Conservation (phyloP, 2,329 filamentous ascomycete genomes). For the Cadophora gregata region DNA sequence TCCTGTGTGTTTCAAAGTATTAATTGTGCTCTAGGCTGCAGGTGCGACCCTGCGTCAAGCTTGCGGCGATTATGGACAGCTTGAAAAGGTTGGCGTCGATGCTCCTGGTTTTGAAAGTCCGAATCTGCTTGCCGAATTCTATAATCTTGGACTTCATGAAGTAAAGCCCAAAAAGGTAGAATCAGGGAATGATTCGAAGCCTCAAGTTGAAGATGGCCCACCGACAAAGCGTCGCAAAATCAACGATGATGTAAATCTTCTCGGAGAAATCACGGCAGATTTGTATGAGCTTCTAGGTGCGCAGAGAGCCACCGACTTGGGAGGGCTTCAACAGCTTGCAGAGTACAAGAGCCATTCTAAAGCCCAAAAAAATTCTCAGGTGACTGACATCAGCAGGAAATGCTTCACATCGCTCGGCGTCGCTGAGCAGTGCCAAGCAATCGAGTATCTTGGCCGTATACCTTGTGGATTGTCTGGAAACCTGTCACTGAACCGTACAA, state of each 20-base stretch:
- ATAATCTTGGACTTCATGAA: conserved; percentile 30
- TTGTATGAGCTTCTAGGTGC: conserved; percentile 46
- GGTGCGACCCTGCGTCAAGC: conserved; percentile 30
- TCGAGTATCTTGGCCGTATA: conserved; percentile 62
- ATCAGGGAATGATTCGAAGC: background rate
- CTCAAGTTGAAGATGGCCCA: conserved; percentile 22
- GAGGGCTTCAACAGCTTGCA: conserved; percentile 50
- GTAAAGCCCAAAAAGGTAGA: background rate
- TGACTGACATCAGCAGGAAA: conserved; percentile 40
- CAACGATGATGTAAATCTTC: conserved; percentile 40
- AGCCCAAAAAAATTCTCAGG: background rate
- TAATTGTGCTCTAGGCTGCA: conserved; percentile 34
- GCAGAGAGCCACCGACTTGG: conserved; percentile 45
- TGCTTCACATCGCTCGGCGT: conserved; percentile 56
- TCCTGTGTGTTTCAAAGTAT: background rate
- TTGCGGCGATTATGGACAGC: conserved; percentile 25
- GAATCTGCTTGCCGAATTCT: conserved; percentile 38
- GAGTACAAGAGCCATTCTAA: conserved; percentile 52
- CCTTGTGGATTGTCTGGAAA: conserved; percentile 61
- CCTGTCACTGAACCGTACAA: conserved; percentile 44
- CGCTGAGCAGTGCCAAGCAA: conserved; percentile 55
- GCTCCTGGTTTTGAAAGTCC: conserved; percentile 33
- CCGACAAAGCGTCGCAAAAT: conserved; percentile 43
- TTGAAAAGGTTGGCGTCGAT: conserved; percentile 1
- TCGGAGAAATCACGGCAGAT: conserved; percentile 45